Percentiles rank a stretch among this genome's conserved stretches.
These are phyloP conservation scores for Ormosia emarginata DNA, from an alignment of 306 rosid genomes.

Conservation along the genomic window DNA sequence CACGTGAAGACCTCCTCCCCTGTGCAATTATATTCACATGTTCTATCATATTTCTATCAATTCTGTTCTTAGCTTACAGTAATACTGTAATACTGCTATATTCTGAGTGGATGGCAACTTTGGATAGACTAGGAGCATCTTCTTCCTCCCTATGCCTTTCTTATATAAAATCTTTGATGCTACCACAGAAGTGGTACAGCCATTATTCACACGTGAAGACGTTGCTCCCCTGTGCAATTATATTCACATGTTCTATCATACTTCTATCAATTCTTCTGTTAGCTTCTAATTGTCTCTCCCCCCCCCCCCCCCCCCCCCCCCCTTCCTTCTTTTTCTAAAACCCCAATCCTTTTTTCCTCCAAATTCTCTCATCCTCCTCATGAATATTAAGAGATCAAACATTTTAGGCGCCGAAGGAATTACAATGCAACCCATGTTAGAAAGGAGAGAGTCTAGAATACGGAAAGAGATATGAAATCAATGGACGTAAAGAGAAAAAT, in stretches of 20 bases:
- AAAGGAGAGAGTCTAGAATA: no score
- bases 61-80: not conserved
- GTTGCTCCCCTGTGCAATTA: conserved; percentile 68
- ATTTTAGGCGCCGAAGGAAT: not conserved
- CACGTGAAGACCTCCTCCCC: conserved; percentile 93
- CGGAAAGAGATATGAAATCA: no score
- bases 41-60: conserved; percentile 53
- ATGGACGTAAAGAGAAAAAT: no score
- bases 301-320: not conserved
- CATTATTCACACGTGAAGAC: conserved; percentile 83
- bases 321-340: no score
- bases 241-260: conserved; percentile 77
- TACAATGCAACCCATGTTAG: not conserved
- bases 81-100: not conserved
- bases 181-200: conserved; percentile 63
- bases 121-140: conserved; percentile 66
- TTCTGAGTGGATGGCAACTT: conserved; percentile 55
- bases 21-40: conserved; percentile 72
- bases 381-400: not conserved
- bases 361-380: not conserved
- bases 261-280: conserved; percentile 36
- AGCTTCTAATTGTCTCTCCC: conserved; percentile 6
- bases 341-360: not conserved
- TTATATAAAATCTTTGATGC: conserved; percentile 23
- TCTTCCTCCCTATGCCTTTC: conserved; percentile 1